Conservation (phyloP, 208 protist species). For the Blechomonas ayalai region DNA sequence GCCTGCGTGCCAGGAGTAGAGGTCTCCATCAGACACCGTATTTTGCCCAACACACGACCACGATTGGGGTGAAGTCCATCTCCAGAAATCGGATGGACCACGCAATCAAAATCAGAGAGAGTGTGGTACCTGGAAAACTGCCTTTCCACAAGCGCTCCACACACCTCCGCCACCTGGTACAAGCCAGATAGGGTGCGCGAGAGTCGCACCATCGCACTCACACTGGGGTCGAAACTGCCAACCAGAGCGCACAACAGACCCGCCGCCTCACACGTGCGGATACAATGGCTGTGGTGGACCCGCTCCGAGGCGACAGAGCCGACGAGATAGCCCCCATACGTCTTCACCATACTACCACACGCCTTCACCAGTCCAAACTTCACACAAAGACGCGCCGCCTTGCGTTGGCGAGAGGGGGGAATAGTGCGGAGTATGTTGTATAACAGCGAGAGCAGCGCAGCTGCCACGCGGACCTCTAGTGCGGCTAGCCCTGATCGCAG, state of each 20-base stretch:
- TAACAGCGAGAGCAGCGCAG: constrained; percentile 40
- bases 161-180: neutral
- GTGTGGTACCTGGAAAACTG: neutral
- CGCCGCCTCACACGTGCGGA: constrained; percentile 20
- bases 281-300: neutral
- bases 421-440: constrained; percentile 62
- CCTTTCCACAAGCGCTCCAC: constrained; percentile 1
- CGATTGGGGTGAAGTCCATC: too few species aligned
- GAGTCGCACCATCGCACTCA: constrained; percentile 18
- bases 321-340: constrained; percentile 9
- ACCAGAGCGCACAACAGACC: constrained; percentile 27
- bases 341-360: constrained; percentile 28
- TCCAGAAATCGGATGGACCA: too few species aligned
- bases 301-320: neutral
- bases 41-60: too few species aligned
- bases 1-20: neutral
- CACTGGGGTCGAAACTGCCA: constrained; percentile 28
- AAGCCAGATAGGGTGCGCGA: constrained; percentile 11
- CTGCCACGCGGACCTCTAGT: constrained; percentile 20
- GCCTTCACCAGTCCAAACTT: constrained; percentile 31
- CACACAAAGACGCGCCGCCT: constrained; percentile 35
- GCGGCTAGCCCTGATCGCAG: constrained; percentile 29
- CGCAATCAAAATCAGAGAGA: constrained; percentile 4
- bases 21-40: too few species aligned
- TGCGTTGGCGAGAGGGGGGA: constrained; percentile 19